Evolutionary conservation across 306 rosid genomes (phyloP).

Genomic region (Lathyrus oleraceus): DNA sequence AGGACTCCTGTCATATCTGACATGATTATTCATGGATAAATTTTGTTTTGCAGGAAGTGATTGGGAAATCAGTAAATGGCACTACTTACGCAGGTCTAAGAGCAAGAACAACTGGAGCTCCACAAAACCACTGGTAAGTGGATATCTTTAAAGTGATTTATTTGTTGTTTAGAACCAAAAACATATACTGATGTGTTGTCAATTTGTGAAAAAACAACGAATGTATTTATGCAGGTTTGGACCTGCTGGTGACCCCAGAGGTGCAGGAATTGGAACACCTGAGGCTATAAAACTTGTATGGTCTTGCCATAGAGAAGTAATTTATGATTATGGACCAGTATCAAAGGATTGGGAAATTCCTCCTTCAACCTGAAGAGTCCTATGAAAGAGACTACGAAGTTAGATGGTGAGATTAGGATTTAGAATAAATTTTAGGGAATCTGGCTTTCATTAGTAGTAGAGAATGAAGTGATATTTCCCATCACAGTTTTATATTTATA

Average conservation of each 20-base stretch:
- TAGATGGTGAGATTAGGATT: conserved; percentile 7
- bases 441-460: background rate
- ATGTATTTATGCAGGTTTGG: conserved; percentile 71
- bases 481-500: background rate
- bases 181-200: conserved; percentile 14
- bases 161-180: background rate
- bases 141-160: background rate
- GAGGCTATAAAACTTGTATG: conserved; percentile 98
- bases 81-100: conserved; percentile 92
- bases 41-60: conserved; percentile 64
- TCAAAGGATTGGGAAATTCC: conserved; percentile 68
- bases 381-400: conserved; percentile 12
- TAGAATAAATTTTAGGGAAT: conserved; percentile 34
- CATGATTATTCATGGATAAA: conserved; percentile 21
- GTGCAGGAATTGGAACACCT: conserved; percentile 98
- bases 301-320: conserved; percentile 95
- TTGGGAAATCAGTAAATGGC: conserved; percentile 86
- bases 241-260: conserved; percentile 95
- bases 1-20: background rate
- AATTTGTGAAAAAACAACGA: conserved; percentile 10
- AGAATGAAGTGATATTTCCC: background rate
- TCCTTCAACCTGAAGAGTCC: conserved; percentile 60
- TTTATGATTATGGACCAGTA: conserved; percentile 81
- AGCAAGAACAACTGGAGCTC: conserved; percentile 97
- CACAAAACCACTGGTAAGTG: conserved; percentile 88